Conservation (phyloP, 768 basidiomycete genomes). For the Pleurotus sapidus region DNA sequence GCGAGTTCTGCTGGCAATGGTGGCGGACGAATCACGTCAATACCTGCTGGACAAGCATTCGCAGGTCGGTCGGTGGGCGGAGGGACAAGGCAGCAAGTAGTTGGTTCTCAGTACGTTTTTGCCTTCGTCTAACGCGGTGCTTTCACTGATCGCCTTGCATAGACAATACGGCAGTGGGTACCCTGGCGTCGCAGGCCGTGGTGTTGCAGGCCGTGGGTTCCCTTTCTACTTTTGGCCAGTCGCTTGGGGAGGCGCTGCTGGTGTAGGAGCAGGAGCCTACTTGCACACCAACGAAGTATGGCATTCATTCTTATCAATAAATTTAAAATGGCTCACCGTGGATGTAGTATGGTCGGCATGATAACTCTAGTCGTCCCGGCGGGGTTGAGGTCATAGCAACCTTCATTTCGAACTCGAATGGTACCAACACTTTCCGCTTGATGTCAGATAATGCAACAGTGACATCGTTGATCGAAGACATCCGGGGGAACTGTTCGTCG, state of each 20-base stretch:
- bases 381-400: too few relatives aligned
- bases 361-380: slow-evolving; percentile 48
- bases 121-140: background rate
- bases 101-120: slow-evolving; percentile 32
- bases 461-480: too few relatives aligned
- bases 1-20: slow-evolving; percentile 17
- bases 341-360: slow-evolving; percentile 39
- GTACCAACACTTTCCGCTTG: too few relatives aligned
- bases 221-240: slow-evolving; percentile 58
- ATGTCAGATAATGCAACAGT: too few relatives aligned
- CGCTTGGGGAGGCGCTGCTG: slow-evolving; percentile 36
- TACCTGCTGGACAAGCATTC: slow-evolving; percentile 35
- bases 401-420: too few relatives aligned
- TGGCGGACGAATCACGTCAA: slow-evolving; percentile 23
- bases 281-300: slow-evolving; percentile 36
- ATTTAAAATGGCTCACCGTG: background rate
- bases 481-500: too few relatives aligned
- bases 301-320: background rate
- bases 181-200: slow-evolving; percentile 35
- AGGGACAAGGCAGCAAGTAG: slow-evolving; percentile 37
- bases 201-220: slow-evolving; percentile 42
- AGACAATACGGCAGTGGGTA: slow-evolving; percentile 59
- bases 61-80: slow-evolving; percentile 43
- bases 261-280: slow-evolving; percentile 17
- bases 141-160: background rate